Evolutionary conservation across 805 yeast genomes (phyloP), one percentile per base, ranked within the genome.

Genomic region (Wickerhamiella galacta): DNA sequence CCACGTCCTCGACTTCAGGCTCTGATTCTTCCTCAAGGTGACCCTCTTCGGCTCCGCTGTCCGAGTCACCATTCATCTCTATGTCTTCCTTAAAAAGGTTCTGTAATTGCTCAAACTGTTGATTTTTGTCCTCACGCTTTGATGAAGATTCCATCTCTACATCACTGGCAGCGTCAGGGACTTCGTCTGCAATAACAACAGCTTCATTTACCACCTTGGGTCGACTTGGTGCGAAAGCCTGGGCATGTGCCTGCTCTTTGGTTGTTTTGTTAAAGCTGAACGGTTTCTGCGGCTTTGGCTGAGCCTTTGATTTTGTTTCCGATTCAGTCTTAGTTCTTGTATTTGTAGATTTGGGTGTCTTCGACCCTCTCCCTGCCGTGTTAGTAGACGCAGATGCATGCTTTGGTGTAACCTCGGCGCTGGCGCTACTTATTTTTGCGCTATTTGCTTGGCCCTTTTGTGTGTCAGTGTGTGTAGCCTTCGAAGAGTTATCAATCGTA

Each of bases 211-310:
- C 21, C 6, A 17, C 30, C 9, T 20, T 11, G 9, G 30, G 6
- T n/a, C 4, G 9, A 4, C 18, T 16, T n/a, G 6, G 6, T 5
- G 25, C 25, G n/a, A 27, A 18, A 4, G 30, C 30, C 10, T 17
- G 30, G 5, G 30, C 30, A 4, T 16, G 20, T 4, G 21, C 30
- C 15, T 27, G 21, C 12, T 27, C 30, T 27, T 27, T 27, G 11
- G 21, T 17, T 11, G 14, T 7, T 9, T 16, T 27, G 6, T 11
- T 15, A 8, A 16, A 27, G 12, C n/a, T 10, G 10, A 16, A 16
- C 16, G 28, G 19, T n/a, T n/a, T n/a, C n/a, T n/a, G n/a, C n/a
- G n/a, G n/a, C n/a, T n/a, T n/a, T n/a, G n/a, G n/a, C n/a, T n/a
- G n/a, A 7, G 18, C 4, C 15, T 25, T 25, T 5, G 18, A 4